Evolutionary conservation across 441 rosid genomes (phyloP), one percentile per base, ranked within the genome.

Genomic region (Pelargonium australe): DNA sequence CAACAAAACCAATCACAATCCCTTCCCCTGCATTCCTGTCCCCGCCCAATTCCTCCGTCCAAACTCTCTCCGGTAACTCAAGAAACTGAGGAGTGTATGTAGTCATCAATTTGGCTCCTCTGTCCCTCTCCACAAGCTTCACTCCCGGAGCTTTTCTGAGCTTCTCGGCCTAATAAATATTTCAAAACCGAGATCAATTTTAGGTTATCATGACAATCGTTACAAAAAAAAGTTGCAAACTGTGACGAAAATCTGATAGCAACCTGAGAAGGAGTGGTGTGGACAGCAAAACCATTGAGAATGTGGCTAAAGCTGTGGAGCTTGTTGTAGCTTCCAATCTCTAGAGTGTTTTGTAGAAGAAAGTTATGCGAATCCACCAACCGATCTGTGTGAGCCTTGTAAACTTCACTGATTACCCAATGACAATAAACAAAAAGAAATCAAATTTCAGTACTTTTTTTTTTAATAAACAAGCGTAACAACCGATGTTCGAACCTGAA

Each of bases 281-380:
- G 86, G 67, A 88, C 78, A 17, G 94, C 85, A 53, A 91, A 90
- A 75, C 95, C 99, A 82, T 89, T 89, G 51, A 91, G 72, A 63
- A 85, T 72, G 76, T 91, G 89, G 67, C 79, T 88, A 83, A 91
- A 91, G 83, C 99, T 95, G 82, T 88, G 87, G 23, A 95, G 86
- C 80, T 84, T 91, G 75, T 63, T 81, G 82, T 95, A 95, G 79
- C 61, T 55, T 55, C 61, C 61, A 16, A 55, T 17, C 25, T 55
- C 61, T 9, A 55, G 61, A 0, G 7, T 1, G 23, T 7, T 55
- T 45, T 45, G 11, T 3, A 55, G 61, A 16, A 55, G 23, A 55
- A 4, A 6, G 61, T 17, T 20, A 55, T 55, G 61, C 16, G 61
- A 55, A 55, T 2, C 25, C 10, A 55, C 61, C 61, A 55, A 55